Evolutionary conservation across 352 stramenopile genomes (phyloP).

Genomic region (Globisporangium lucens): DNA sequence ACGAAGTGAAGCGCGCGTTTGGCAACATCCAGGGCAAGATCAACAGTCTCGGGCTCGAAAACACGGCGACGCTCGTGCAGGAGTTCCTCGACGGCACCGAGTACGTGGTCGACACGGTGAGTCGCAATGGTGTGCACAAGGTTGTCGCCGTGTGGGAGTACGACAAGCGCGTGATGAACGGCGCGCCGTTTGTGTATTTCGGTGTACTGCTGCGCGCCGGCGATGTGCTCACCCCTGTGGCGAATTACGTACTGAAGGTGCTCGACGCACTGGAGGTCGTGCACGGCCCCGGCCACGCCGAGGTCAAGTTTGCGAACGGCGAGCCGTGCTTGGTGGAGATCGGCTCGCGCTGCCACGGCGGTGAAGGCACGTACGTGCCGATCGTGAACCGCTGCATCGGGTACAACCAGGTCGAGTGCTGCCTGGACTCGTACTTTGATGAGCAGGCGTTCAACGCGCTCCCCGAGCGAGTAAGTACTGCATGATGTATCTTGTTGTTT

Average conservation of each 20-base stretch:
- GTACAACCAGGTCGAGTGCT: slow-evolving; percentile 94
- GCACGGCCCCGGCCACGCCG: slow-evolving; percentile 75
- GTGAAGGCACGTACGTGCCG: slow-evolving; percentile 93
- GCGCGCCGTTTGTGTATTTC: slow-evolving; percentile 95
- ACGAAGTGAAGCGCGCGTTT: slow-evolving; percentile 80
- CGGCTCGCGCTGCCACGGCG: slow-evolving; percentile 94
- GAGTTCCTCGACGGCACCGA: slow-evolving; percentile 94
- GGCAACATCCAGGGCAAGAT: slow-evolving; percentile 80
- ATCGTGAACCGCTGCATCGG: slow-evolving; percentile 90
- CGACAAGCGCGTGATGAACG: slow-evolving; percentile 95
- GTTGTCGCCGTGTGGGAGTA: slow-evolving; percentile 97
- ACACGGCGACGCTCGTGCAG: slow-evolving; percentile 85
- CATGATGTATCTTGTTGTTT: background rate
- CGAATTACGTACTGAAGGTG: slow-evolving; percentile 76
- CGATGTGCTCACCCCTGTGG: slow-evolving; percentile 54
- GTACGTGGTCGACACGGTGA: slow-evolving; percentile 96
- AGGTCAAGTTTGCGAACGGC: slow-evolving; percentile 82
- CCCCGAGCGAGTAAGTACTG: slow-evolving; percentile 40
- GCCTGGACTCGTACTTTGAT: slow-evolving; percentile 34
- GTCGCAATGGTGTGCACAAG: slow-evolving; percentile 91
- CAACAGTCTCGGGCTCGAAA: slow-evolving; percentile 83
- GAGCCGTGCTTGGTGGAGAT: slow-evolving; percentile 95
- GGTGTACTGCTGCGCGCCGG: slow-evolving; percentile 72
- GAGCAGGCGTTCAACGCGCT: slow-evolving; percentile 53
- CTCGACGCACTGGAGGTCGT: slow-evolving; percentile 63